These are phyloP conservation scores for Comarum palustre DNA, from an alignment of 306 rosid genomes.

Conservation along the genomic window DNA sequence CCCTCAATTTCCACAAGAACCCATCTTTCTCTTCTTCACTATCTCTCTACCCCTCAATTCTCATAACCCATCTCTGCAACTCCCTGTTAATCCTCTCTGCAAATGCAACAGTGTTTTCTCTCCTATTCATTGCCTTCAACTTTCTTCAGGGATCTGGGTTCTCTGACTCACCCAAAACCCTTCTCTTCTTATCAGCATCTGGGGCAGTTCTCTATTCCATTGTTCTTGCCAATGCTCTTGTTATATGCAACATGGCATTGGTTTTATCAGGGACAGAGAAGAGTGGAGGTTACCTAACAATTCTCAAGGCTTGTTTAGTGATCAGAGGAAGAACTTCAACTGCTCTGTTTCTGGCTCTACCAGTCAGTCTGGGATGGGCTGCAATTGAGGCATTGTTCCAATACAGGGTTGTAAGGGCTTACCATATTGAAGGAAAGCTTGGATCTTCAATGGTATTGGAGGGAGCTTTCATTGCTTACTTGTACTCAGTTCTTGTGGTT, in stretches of 20 bases:
- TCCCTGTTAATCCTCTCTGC: conserved; percentile 68
- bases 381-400: conserved; percentile 83
- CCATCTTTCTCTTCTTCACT: conserved; percentile 40
- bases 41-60: conserved; percentile 54
- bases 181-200: conserved; percentile 53
- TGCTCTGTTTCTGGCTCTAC: conserved; percentile 73
- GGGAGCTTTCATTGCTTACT: conserved; percentile 64
- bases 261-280: conserved; percentile 67
- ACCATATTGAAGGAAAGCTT: conserved; percentile 29
- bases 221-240: conserved; percentile 71
- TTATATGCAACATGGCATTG: conserved; percentile 61
- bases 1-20: conserved; percentile 42
- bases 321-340: conserved; percentile 64
- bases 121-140: conserved; percentile 65
- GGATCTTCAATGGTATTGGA: conserved; percentile 48
- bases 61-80: conserved; percentile 56
- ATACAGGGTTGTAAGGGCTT: conserved; percentile 54
- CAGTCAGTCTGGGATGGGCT: conserved; percentile 61
- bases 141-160: conserved; percentile 43
- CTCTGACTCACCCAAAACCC: conserved; percentile 31
- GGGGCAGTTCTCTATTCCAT: conserved; percentile 85
- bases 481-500: conserved; percentile 67
- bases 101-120: conserved; percentile 60
- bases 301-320: conserved; percentile 67
- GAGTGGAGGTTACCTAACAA: conserved; percentile 59